These are phyloP conservation scores for Colletotrichum trifolii DNA, from an alignment of 2,329 filamentous ascomycete genomes.

Conservation along the genomic window DNA sequence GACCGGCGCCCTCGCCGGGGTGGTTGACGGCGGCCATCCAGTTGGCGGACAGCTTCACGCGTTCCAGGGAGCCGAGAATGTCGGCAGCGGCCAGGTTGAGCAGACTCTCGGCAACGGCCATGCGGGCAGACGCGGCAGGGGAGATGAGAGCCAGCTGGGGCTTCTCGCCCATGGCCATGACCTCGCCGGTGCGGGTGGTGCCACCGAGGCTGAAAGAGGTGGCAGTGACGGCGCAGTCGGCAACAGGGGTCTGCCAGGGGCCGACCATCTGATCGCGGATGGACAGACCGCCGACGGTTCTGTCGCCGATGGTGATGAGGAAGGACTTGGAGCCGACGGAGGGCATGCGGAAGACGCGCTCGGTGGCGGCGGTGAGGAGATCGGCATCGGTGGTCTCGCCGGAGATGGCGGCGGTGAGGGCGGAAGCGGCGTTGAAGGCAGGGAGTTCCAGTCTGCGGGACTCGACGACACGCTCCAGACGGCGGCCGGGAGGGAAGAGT, in stretches of 20 bases:
- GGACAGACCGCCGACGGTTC: slow-evolving; percentile 89
- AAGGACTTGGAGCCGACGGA: slow-evolving; percentile 97
- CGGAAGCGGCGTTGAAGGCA: slow-evolving; percentile 75
- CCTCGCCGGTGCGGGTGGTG: slow-evolving; percentile 84
- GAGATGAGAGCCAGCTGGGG: slow-evolving; percentile 90
- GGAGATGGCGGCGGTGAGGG: slow-evolving; percentile 73
- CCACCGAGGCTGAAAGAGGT: slow-evolving; percentile 76
- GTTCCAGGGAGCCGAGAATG: slow-evolving; percentile 76
- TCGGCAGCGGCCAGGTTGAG: slow-evolving; percentile 89
- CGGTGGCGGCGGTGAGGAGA: slow-evolving; percentile 73
- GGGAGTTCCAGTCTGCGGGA: slow-evolving; percentile 75
- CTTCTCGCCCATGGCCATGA: slow-evolving; percentile 98
- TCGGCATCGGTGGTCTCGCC: slow-evolving; percentile 63
- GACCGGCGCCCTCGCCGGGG: slow-evolving; percentile 88
- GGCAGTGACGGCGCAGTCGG: slow-evolving; percentile 92
- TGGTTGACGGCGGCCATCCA: slow-evolving; percentile 99
- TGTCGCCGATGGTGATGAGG: slow-evolving; percentile 95
- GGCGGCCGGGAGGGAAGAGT: slow-evolving; percentile 88
- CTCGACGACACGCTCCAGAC: slow-evolving; percentile 79
- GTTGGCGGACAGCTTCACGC: slow-evolving; percentile 92
- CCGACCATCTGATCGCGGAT: slow-evolving; percentile 95
- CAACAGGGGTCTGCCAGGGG: slow-evolving; percentile 93
- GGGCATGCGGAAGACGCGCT: slow-evolving; percentile 85
- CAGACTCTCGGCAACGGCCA: slow-evolving; percentile 94
- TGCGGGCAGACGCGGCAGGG: slow-evolving; percentile 88